Evolutionary conservation across 75 land plant genomes (phyloP).

Genomic region (Isoetes taiwanensis): DNA sequence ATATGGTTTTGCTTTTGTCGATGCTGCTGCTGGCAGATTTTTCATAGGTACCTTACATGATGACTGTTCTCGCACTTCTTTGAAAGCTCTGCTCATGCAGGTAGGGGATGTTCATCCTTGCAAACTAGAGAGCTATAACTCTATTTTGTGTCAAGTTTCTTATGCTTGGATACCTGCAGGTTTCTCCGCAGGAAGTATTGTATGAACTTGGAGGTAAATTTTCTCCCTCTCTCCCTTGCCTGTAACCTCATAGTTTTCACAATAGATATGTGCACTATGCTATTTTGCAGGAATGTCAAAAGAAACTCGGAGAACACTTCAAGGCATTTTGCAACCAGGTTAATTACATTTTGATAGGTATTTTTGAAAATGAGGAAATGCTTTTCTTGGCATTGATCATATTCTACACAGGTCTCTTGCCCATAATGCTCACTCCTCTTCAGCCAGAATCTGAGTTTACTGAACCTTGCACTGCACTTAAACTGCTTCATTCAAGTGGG

Average conservation of each 20-base stretch:
- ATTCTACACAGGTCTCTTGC: constrained; percentile 31
- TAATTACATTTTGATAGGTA: constrained; percentile 7
- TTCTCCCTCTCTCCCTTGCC: background rate
- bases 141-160: constrained; percentile 1
- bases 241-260: too few relatives aligned
- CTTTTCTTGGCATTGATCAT: background rate
- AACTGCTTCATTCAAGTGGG: constrained; percentile 37
- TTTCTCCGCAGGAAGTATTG: constrained; percentile 72
- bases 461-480: constrained; percentile 33
- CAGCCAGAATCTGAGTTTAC: constrained; percentile 30
- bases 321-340: constrained; percentile 42
- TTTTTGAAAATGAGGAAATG: background rate
- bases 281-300: constrained; percentile 51
- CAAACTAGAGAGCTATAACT: background rate
- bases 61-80: constrained; percentile 59
- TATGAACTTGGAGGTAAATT: constrained; percentile 61
- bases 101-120: constrained; percentile 19
- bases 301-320: constrained; percentile 53
- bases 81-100: constrained; percentile 74
- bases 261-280: too few relatives aligned
- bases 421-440: constrained; percentile 45
- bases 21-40: constrained; percentile 79
- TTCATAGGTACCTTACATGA: constrained; percentile 73
- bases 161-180: constrained; percentile 31
- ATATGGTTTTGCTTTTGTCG: constrained; percentile 89